A percentile compares a stretch with the other conserved stretches of the same genome.
These are phyloP conservation scores for Aspergillus indologenus DNA, from an alignment of 495 filamentous ascomycete species.

Conservation along the genomic window DNA sequence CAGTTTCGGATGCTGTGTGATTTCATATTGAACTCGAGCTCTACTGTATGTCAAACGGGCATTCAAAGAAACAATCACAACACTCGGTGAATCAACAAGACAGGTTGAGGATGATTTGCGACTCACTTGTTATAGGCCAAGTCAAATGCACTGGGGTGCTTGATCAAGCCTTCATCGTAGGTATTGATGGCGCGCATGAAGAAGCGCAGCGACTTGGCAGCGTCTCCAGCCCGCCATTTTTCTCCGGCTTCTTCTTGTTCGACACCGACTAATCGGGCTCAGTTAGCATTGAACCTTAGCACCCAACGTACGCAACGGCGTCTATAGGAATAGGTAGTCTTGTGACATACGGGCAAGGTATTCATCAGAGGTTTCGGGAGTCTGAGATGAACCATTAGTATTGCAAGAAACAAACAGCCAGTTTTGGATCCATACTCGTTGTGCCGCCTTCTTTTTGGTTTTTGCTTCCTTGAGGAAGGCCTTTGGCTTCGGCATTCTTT, in stretches of 20 bases:
- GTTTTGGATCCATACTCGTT: constrained; percentile 29
- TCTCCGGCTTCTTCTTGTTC: constrained; percentile 66
- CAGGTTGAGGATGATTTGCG: background rate
- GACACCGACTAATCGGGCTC: constrained; percentile 51
- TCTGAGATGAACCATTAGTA: constrained; percentile 26
- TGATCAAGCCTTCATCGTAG: constrained; percentile 59
- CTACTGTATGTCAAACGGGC: constrained; percentile 26
- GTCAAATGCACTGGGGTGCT: constrained; percentile 59
- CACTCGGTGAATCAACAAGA: background rate
- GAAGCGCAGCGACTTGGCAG: constrained; percentile 64
- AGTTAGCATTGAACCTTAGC: background rate
- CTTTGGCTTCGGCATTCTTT: constrained; percentile 53
- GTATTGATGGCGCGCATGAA: constrained; percentile 63
- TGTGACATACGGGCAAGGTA: constrained; percentile 50
- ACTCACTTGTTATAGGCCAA: constrained; percentile 71
- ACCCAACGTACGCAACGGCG: background rate
- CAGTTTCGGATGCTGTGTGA: constrained; percentile 59
- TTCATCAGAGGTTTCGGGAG: constrained; percentile 58
- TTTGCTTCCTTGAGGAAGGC: constrained; percentile 47
- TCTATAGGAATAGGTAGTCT: background rate
- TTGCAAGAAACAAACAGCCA: background rate
- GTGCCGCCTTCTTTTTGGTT: constrained; percentile 44
- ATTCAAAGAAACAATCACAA: background rate
- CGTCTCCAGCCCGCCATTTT: constrained; percentile 72
- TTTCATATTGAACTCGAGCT: constrained; percentile 62